A percentile compares a stretch with the other conserved stretches of the same genome.
These are phyloP conservation scores for Mallotus nudiflorus DNA, from an alignment of 345 rosid species.

Conservation along the genomic window DNA sequence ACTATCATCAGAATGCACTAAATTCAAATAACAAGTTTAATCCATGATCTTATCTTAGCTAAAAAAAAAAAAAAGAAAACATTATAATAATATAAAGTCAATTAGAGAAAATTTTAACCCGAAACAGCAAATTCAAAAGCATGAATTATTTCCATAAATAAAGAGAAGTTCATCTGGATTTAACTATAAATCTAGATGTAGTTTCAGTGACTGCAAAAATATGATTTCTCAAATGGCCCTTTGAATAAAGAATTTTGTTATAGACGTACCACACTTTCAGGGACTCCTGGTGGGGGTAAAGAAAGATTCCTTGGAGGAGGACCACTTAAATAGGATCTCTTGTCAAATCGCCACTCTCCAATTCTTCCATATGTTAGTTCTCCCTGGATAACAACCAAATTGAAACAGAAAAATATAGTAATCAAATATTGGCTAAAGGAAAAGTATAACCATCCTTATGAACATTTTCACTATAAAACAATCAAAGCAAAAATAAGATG, in stretches of 20 bases:
- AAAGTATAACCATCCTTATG: not conserved
- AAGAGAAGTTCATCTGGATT: not conserved
- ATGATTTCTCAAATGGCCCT: constrained; percentile 1
- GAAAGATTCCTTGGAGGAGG: constrained; percentile 78
- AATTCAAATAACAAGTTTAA: not conserved
- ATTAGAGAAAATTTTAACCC: constrained; percentile 1
- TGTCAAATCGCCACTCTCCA: constrained; percentile 96
- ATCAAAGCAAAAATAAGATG: not conserved
- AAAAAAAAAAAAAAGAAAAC: not conserved
- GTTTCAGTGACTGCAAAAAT: not conserved
- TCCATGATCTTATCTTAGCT: not conserved
- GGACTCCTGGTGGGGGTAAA: constrained; percentile 87
- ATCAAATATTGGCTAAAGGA: not conserved
- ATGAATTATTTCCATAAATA: not conserved
- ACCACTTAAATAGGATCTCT: constrained; percentile 78
- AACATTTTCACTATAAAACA: not conserved
- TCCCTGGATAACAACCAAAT: constrained; percentile 47
- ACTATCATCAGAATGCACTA: not conserved
- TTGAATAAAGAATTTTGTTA: not conserved
- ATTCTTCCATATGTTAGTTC: constrained; percentile 79
- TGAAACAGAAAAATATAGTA: not conserved
- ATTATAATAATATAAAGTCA: not conserved
- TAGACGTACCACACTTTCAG: constrained; percentile 92
- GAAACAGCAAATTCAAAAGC: not conserved
- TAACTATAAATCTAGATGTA: not conserved